Evolutionary conservation across 1,139 yeast species (phyloP).

Genomic region (Yamadazyma triangularis): DNA sequence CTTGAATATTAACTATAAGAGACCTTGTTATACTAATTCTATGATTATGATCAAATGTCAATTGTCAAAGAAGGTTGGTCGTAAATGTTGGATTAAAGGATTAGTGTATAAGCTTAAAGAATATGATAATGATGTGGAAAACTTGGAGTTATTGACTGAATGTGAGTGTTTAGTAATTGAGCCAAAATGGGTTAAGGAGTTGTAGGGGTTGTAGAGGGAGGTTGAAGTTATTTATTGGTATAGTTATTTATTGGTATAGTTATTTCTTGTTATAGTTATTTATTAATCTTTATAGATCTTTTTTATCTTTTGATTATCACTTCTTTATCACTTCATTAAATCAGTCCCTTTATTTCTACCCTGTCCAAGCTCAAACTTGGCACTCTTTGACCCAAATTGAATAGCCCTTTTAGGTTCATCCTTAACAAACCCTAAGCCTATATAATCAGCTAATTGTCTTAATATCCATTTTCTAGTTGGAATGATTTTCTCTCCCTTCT

Average conservation of each 20-base stretch:
- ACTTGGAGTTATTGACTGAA: slow-evolving; percentile 26
- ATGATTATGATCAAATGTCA: slow-evolving; percentile 33
- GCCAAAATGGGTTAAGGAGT: slow-evolving; percentile 44
- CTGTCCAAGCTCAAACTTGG: slow-evolving; percentile 79
- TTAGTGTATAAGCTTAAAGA: slow-evolving; percentile 15
- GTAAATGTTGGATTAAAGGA: slow-evolving; percentile 44
- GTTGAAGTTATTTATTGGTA: slow-evolving; percentile 3
- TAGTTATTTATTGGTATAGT: slow-evolving; percentile 6
- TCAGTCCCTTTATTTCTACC: slow-evolving; percentile 66
- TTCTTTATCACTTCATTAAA: slow-evolving; percentile 8
- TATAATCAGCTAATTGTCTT: slow-evolving; percentile 52
- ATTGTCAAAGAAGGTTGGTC: slow-evolving; percentile 28
- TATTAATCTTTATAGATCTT: background rate
- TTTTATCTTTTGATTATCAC: background rate
- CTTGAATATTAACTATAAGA: slow-evolving; percentile 37
- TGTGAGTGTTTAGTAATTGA: slow-evolving; percentile 44
- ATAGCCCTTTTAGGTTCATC: slow-evolving; percentile 89
- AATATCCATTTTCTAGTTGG: slow-evolving; percentile 58
- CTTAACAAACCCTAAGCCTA: slow-evolving; percentile 55
- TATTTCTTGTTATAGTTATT: slow-evolving; percentile 2
- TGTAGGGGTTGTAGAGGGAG: slow-evolving; percentile 11
- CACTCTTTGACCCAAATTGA: slow-evolving; percentile 94
- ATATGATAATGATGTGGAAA: slow-evolving; percentile 18
- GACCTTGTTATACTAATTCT: slow-evolving; percentile 34
- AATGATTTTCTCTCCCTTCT: slow-evolving; percentile 22